Evolutionary conservation across 2,329 filamentous ascomycete genomes (phyloP), one percentile per base, ranked within the genome.

Genomic region (Penicillium palitans): DNA sequence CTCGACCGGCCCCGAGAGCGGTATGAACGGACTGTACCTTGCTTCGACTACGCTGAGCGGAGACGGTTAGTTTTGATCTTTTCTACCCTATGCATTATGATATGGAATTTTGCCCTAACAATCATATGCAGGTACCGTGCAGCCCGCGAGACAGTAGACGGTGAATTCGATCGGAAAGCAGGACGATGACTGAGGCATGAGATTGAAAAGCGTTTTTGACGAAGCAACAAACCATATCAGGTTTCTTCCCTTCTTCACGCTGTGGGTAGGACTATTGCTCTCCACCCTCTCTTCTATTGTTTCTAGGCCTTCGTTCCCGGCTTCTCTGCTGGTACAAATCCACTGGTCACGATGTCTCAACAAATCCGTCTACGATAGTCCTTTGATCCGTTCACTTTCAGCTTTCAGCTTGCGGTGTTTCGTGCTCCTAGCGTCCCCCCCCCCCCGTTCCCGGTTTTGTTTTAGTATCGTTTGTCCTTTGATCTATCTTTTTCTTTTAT

Each of bases 71-170:
- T 61, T 31, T 4, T 24, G 15, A 24, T 13, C 5, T 10, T 31
- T 4, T 21, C 21, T 52, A 10, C 15, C 17, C 2, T 45, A 61
- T 66, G 72, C 76, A 70, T 66, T 72, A 77, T 71, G 73, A 78
- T 70, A 76, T 76, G 69, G 29, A 10, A 9, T n/a, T n/a, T 73
- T 74, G 69, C 75, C 1, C 47, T 70, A 60, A 66, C 78, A 72
- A 52, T 55, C 81, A 78, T 81, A 37, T 79, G 72, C 73, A 84
- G 79, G 78, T 81, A 80, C 76, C 78, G 77, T 78, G 80, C 80
- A 75, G 82, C 74, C 77, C 78, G 75, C 78, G 79, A 84, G 75
- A 81, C 83, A 76, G 79, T 82, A 70, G 62, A 58, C 87, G 86
- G 68, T 83, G 90, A 67, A 40, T 52, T 52, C 39, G 58, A 61